phyloP scores from a whole-genome alignment of 176 grass and related monocot genomes.

The Avena atlantica region DNA sequence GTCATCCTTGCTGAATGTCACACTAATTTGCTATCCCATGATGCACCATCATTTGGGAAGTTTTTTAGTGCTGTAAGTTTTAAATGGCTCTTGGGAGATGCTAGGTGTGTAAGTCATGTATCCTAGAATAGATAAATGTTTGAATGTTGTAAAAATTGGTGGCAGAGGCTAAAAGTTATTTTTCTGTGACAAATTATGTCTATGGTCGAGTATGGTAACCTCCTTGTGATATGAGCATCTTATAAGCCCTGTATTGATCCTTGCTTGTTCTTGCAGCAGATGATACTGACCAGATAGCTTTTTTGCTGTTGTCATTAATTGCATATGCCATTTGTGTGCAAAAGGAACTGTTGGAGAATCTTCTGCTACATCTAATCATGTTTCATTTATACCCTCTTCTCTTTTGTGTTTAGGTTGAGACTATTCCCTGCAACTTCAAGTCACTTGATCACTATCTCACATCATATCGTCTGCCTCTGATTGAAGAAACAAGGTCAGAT shows the following conservation, averaged over 20 bases:
- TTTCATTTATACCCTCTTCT: background rate
- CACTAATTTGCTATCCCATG: slow-evolving; percentile 1
- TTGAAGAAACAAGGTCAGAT: slow-evolving; percentile 74
- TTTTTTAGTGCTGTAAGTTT: background rate
- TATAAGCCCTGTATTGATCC: background rate
- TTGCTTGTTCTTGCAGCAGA: slow-evolving; percentile 15
- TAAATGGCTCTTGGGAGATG: background rate
- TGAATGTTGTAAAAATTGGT: background rate
- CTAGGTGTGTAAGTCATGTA: background rate
- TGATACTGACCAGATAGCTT: background rate
- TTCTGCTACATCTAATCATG: background rate
- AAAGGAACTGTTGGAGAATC: background rate
- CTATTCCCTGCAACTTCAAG: slow-evolving; percentile 56
- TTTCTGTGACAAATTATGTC: background rate
- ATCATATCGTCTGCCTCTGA: slow-evolving; percentile 58
- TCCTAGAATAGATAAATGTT: background rate
- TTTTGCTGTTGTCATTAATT: background rate
- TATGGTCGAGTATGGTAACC: background rate
- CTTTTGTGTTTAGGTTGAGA: slow-evolving; percentile 48
- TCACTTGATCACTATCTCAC: slow-evolving; percentile 52
- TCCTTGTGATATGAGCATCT: background rate
- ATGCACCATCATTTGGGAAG: background rate
- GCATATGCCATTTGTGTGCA: background rate
- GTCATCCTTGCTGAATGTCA: background rate
- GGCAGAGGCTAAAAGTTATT: background rate